phyloP scores from a whole-genome alignment of 352 stramenopile genomes.

The Pythium folliculosum region DNA sequence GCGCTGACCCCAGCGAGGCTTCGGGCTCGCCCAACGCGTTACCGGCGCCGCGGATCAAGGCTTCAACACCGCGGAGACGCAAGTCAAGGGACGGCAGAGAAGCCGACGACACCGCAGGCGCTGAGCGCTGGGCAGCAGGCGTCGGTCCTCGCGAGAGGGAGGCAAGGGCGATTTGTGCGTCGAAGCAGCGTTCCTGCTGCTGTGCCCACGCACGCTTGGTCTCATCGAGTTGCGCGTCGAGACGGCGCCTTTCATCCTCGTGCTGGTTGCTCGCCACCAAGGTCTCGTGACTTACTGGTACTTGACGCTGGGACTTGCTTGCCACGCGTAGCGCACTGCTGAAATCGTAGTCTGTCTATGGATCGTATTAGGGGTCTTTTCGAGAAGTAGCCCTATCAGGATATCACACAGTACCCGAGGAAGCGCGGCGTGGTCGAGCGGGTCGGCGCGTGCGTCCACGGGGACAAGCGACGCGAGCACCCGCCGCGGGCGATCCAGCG shows the following conservation, averaged over 20 bases:
- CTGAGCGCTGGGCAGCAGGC: no score
- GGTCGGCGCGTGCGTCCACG: slow-evolving; percentile 20
- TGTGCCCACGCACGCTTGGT: slow-evolving; percentile 16
- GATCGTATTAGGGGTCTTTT: background rate
- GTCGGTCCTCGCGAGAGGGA: background rate
- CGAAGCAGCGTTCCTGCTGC: slow-evolving; percentile 20
- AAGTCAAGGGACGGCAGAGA: background rate
- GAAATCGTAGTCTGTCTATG: slow-evolving; percentile 20
- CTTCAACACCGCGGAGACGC: slow-evolving; percentile 1
- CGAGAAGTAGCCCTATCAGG: background rate
- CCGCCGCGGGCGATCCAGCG: slow-evolving; percentile 6
- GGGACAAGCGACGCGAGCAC: slow-evolving; percentile 30
- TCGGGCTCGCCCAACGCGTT: background rate
- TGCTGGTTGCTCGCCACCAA: slow-evolving; percentile 17
- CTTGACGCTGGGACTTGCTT: background rate
- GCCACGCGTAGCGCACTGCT: slow-evolving; percentile 15
- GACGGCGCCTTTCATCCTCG: slow-evolving; percentile 6
- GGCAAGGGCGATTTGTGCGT: background rate
- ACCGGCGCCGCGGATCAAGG: slow-evolving; percentile 8
- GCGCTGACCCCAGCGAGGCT: background rate
- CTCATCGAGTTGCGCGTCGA: slow-evolving; percentile 14
- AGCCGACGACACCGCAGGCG: background rate
- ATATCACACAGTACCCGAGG: background rate
- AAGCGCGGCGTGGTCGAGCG: slow-evolving; percentile 15
- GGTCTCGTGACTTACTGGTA: background rate